Conservation (phyloP, 2,329 filamentous ascomycete genomes). For the Trichoderma sp. region DNA sequence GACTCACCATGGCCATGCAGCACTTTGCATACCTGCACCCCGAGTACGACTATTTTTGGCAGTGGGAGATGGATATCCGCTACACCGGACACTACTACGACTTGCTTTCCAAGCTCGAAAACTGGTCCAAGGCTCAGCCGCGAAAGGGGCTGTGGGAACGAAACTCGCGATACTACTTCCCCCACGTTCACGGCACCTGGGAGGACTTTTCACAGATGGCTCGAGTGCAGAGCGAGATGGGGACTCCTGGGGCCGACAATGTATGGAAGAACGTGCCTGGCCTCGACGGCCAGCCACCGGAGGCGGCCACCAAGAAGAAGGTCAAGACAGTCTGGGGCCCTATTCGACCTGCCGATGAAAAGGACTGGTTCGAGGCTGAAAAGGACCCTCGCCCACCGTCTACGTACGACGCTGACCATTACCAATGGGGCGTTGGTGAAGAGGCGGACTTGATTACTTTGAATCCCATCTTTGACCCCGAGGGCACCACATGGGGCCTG, state of each 20-base stretch:
- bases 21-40: conserved; percentile 87
- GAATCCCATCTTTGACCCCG: conserved; percentile 88
- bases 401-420: conserved; percentile 73
- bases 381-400: conserved; percentile 75
- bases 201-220: conserved; percentile 76
- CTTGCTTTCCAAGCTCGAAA: conserved; percentile 67
- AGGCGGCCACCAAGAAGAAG: conserved; percentile 42
- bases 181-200: conserved; percentile 74
- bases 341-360: conserved; percentile 64
- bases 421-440: conserved; percentile 85
- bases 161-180: conserved; percentile 76
- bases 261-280: conserved; percentile 62
- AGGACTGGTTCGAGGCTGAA: conserved; percentile 72
- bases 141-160: conserved; percentile 82
- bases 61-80: conserved; percentile 92
- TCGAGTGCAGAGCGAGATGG: conserved; percentile 73
- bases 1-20: conserved; percentile 91
- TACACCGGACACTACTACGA: conserved; percentile 88
- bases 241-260: conserved; percentile 65
- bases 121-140: conserved; percentile 72
- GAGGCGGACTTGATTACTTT: conserved; percentile 91
- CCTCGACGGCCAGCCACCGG: conserved; percentile 44
- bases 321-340: conserved; percentile 83
- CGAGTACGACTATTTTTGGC: conserved; percentile 90
- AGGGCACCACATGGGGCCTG: conserved; percentile 82